Percentiles rank a stretch among this genome's conserved stretches.
phyloP scores from a whole-genome alignment of 371 early-diverging fungal genomes.

The Rhizopus arrhizus region DNA sequence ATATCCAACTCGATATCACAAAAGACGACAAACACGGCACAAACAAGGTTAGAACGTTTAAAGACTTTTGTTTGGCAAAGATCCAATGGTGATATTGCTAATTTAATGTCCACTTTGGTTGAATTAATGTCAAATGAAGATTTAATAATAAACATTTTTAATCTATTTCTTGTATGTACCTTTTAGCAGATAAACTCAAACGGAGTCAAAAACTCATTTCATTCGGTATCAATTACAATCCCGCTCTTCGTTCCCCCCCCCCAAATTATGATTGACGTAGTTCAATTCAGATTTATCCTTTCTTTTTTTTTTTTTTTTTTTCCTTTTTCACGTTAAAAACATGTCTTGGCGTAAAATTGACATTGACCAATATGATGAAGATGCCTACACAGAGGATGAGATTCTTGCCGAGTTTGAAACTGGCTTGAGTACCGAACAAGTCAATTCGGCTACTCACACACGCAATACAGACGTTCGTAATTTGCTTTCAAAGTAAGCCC shows the following conservation, averaged over 20 bases:
- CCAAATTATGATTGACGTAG: no score
- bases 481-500: conserved; percentile 43
- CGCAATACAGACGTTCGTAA: conserved; percentile 68
- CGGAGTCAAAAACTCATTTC: no score
- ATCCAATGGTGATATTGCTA: conserved; percentile 39
- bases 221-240: no score
- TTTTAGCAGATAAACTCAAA: no score
- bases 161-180: not conserved
- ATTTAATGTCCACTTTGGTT: conserved; percentile 29
- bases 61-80: conserved; percentile 28
- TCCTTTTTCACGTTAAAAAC: conserved; percentile 2
- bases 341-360: conserved; percentile 78
- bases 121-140: conserved; percentile 45
- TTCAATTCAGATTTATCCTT: no score
- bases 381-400: conserved; percentile 70
- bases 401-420: conserved; percentile 46
- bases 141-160: conserved; percentile 6
- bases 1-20: conserved; percentile 17
- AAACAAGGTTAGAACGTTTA: conserved; percentile 25
- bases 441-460: conserved; percentile 56
- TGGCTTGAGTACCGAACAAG: conserved; percentile 54
- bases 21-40: conserved; percentile 20
- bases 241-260: no score
- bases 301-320: not conserved
- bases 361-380: conserved; percentile 84